Evolutionary conservation across 331 rosid genomes (phyloP), one percentile per base, ranked within the genome.

Genomic region (Telfairia occidentalis): DNA sequence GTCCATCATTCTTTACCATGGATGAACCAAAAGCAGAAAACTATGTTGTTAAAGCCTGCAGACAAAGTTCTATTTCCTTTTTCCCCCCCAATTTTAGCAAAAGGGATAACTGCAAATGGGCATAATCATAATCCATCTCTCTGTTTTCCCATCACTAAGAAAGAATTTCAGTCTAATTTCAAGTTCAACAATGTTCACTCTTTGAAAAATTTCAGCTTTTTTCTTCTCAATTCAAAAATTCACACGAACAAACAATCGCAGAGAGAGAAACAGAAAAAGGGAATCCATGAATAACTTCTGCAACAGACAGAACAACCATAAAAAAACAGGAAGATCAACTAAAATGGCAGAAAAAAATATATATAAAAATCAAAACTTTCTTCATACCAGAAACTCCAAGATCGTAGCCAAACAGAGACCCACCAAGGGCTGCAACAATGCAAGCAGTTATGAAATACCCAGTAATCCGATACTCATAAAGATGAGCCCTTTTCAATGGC

Each of bases 381-480:
- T 53, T 23, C 77, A 45, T 29, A 85, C 89, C 89, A 34, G 97
- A 92, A 80, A 92, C 97, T 26, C 97, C 97, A 34, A 88, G 90
- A 87, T 92, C 97, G 78, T 92, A 90, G 32, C 95, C 96, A 76
- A 92, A 88, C 15, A 92, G 82, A 38, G 96, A 83, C 3, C 94
- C 96, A 61, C 97, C 97, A 53, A 88, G 89, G 55, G 96, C 96
- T 3, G 90, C 96, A 77, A 92, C 84, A 48, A 88, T 24, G 71
- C 90, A 88, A 73, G 95, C 80, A 72, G 78, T 87, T 75, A 90
- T 48, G 79, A 90, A 87, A 80, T 79, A 90, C 30, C 77, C 16
- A 46, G 95, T 90, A 45, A 83, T 90, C 5, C 53, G 85, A 61
- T 88, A 61, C 87, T 92, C 87, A 7, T 90, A 92, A 9, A 84